phyloP scores from a whole-genome alignment of 148 eudicot species.

The Simmondsia chinensis region DNA sequence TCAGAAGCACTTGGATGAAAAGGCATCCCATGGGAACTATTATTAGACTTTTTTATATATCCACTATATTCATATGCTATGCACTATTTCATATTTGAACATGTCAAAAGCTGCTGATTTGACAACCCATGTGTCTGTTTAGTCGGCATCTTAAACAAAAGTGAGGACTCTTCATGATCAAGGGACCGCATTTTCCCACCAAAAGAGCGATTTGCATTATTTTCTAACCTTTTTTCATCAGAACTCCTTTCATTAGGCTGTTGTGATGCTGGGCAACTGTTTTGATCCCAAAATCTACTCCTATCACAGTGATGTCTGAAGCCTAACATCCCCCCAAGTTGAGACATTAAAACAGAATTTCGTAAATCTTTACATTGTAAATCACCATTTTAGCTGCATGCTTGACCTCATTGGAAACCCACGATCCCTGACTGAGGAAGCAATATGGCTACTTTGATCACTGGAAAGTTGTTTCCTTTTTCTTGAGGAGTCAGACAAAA shows the following conservation, averaged over 20 bases:
- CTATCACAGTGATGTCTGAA: constrained; percentile 14
- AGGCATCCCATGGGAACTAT: not conserved
- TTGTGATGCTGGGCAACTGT: constrained; percentile 11
- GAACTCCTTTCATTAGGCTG: constrained; percentile 14
- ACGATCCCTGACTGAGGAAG: constrained; percentile 12
- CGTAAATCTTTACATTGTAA: constrained; percentile 14
- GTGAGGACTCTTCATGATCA: constrained; percentile 9
- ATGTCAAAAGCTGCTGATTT: constrained; percentile 8
- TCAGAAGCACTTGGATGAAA: not conserved
- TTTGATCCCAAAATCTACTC: constrained; percentile 16
- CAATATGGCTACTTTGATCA: constrained; percentile 11
- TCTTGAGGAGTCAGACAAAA: constrained; percentile 19
- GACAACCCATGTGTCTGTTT: constrained; percentile 1
- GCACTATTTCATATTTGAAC: not conserved
- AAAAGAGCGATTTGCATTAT: constrained; percentile 17
- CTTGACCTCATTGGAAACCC: constrained; percentile 13
- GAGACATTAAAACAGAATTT: constrained; percentile 6
- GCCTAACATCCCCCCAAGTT: constrained; percentile 13
- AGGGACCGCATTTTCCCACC: constrained; percentile 19
- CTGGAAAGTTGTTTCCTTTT: constrained; percentile 25
- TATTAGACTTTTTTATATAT: constrained; percentile 1
- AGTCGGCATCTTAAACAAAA: constrained; percentile 7
- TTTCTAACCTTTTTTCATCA: constrained; percentile 7
- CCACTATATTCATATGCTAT: constrained; percentile 4
- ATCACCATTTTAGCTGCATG: constrained; percentile 5